phyloP scores from a whole-genome alignment of 2,329 filamentous ascomycete genomes.

The Camillea tinctor region DNA sequence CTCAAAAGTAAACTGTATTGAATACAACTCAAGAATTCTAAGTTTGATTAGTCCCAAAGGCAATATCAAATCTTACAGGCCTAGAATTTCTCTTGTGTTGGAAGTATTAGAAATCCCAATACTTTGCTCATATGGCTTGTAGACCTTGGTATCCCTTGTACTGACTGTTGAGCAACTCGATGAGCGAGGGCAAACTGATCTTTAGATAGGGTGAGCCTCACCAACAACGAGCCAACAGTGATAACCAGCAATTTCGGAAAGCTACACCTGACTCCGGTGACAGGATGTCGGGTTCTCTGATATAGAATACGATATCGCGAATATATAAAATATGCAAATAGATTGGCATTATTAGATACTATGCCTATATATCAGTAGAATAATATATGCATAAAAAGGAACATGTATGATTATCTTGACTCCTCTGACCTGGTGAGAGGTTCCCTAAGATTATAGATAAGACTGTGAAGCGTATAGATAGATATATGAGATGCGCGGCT shows the following conservation, averaged over 20 bases:
- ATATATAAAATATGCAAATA: background rate
- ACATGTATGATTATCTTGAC: background rate
- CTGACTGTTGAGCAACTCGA: background rate
- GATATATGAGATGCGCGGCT: background rate
- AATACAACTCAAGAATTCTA: background rate
- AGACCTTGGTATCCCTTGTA: background rate
- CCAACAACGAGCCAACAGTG: background rate
- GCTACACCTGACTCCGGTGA: background rate
- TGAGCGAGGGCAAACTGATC: background rate
- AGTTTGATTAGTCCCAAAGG: background rate
- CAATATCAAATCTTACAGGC: background rate
- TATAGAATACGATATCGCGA: background rate
- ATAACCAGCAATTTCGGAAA: background rate
- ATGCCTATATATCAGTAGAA: background rate
- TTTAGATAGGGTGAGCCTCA: background rate
- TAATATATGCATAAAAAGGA: background rate
- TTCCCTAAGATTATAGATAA: background rate
- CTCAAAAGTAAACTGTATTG: background rate
- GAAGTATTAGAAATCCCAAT: background rate
- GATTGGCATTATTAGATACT: background rate
- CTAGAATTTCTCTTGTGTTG: background rate
- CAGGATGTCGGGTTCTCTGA: background rate
- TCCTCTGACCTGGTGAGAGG: background rate
- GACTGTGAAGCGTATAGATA: background rate
- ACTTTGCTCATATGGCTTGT: background rate